Percentiles rank a stretch among this genome's conserved stretches.
phyloP scores from a whole-genome alignment of 371 early-diverging fungal species.

The Mucor mucedo region DNA sequence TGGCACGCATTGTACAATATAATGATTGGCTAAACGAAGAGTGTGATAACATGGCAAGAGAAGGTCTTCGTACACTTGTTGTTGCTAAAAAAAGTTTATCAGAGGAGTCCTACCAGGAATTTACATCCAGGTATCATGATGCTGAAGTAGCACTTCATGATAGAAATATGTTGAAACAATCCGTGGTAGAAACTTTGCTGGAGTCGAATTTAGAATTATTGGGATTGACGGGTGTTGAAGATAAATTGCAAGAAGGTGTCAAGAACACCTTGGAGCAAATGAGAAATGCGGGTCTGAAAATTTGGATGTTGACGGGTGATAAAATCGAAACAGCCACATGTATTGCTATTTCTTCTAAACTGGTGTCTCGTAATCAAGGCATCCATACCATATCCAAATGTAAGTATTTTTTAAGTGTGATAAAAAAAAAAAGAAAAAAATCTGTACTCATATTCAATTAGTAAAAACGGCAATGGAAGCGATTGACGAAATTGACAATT shows the following conservation, averaged over 20 bases:
- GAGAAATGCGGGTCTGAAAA: conserved; percentile 95
- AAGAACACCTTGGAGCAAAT: conserved; percentile 91
- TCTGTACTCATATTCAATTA: conserved; percentile 17
- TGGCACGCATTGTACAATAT: conserved; percentile 89
- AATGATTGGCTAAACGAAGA: conserved; percentile 99
- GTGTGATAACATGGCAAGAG: conserved; percentile 98
- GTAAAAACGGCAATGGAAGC: conserved; percentile 64
- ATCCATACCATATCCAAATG: conserved; percentile 79
- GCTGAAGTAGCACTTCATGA: conserved; percentile 79
- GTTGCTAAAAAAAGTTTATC: conserved; percentile 88
- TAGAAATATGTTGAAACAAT: conserved; percentile 73
- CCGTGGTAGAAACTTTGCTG: conserved; percentile 69
- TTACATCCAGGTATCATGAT: conserved; percentile 67
- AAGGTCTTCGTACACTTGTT: conserved; percentile 98
- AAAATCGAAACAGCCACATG: conserved; percentile 99
- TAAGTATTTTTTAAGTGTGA: conserved; percentile 32
- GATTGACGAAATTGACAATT: conserved; percentile 67
- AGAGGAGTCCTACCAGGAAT: conserved; percentile 74
- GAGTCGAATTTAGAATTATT: conserved; percentile 92
- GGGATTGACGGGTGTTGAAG: conserved; percentile 99
- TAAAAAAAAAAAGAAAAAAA: not conserved
- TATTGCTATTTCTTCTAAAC: conserved; percentile 93
- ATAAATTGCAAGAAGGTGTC: conserved; percentile 97
- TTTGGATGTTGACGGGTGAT: conserved; percentile 99
- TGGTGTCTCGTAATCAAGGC: conserved; percentile 88